Percentiles rank a stretch among this genome's conserved stretches.
These are phyloP conservation scores for Hypoxylon rubiginosum DNA, from an alignment of 2,329 filamentous ascomycete genomes.

Conservation along the genomic window DNA sequence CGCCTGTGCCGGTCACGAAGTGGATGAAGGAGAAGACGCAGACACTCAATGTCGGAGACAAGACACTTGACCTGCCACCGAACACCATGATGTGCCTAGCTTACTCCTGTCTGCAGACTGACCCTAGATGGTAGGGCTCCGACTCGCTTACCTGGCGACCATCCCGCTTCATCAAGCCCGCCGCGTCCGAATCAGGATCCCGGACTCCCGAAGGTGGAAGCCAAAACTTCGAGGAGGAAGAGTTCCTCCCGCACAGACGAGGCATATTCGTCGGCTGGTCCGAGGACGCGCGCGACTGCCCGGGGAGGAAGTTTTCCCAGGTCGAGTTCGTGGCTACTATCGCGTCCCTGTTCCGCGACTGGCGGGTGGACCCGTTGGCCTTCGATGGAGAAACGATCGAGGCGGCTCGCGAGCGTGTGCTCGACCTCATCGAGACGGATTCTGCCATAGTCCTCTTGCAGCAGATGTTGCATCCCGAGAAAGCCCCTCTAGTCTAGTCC, in stretches of 20 bases:
- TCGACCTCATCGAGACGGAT: constrained; percentile 22
- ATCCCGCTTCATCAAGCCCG: constrained; percentile 40
- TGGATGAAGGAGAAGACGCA: constrained; percentile 36
- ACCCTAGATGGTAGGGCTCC: constrained; percentile 45
- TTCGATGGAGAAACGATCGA: neutral
- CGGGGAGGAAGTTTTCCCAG: too few relatives aligned
- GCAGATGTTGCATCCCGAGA: constrained; percentile 31
- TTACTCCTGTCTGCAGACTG: constrained; percentile 43
- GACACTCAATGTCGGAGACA: constrained; percentile 35
- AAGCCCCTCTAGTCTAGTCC: too few relatives aligned
- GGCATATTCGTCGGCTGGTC: constrained; percentile 34
- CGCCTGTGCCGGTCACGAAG: constrained; percentile 48
- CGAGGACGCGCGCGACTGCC: too few relatives aligned
- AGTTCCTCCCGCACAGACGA: constrained; percentile 28
- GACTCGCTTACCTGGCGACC: constrained; percentile 47
- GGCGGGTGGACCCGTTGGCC: too few relatives aligned
- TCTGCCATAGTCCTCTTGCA: constrained; percentile 26
- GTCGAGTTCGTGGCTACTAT: too few relatives aligned
- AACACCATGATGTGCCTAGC: constrained; percentile 44
- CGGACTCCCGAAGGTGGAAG: too few relatives aligned
- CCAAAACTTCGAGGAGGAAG: too few relatives aligned
- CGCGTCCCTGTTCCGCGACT: too few relatives aligned
- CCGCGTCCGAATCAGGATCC: neutral
- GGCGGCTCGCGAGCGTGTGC: constrained; percentile 8
- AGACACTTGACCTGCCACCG: constrained; percentile 38